Evolutionary conservation across 2,329 filamentous ascomycete genomes (phyloP), one percentile per base, ranked within the genome.

Genomic region (Colletotrichum destructivum): DNA sequence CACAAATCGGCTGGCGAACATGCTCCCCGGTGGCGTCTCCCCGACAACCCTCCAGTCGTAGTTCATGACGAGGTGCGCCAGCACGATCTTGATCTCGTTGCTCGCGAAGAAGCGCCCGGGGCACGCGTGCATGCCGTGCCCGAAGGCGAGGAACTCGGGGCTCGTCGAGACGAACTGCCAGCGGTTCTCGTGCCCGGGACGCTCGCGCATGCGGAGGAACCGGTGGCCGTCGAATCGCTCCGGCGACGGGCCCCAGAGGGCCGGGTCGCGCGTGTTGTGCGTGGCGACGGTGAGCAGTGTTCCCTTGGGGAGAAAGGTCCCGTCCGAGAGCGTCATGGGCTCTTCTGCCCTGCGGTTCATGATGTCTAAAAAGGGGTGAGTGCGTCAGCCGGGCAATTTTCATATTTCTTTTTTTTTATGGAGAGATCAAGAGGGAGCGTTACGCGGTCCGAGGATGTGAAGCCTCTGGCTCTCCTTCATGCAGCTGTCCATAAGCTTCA

Each of bases 91-190:
- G 77, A 85, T 83, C 78, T 85, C 82, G 74, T 84, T 82, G 54
- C 78, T 77, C 8, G 84, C 84, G 71, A 85, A 85, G 81, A 85
- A 86, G 0, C 83, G 78, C 0, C 84, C 84, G 0, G 83, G 83
- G 69, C 82, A 84, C 6, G 82, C 81, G 69, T 84, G 81, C 56
- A 78, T 77, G 26, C 82, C 82, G 1, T 81, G 79, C 1, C 82
- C 82, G 65, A 83, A 84, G 31, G 79, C 79, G 49, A 82, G 75
- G 63, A 76, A 80, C 26, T 78, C 75, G 69, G 82, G 77, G 13
- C 78, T 77, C 46, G 82, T 81, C 73, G 80, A 82, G 46, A 82
- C 82, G 68, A 85, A 84, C 75, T 86, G 84, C 75, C 83, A 76
- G 3, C 73, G 60, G 63, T 76, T 71, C 63, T 73, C 63, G 31